Conservation (phyloP, 2,329 filamentous ascomycete genomes). For the Colletotrichum trifolii region DNA sequence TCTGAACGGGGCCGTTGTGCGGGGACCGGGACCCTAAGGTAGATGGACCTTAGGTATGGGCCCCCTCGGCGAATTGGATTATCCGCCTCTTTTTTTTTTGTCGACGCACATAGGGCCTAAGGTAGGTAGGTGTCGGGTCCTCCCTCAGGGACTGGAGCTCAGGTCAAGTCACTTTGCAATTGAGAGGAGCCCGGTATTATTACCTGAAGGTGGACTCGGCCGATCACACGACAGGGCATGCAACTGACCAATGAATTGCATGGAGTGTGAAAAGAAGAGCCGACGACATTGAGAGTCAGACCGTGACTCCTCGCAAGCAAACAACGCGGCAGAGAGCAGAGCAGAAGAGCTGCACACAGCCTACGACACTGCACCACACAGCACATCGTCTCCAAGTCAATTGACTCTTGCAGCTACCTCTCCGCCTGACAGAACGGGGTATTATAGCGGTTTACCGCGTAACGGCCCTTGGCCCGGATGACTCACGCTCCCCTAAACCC, state of each 20-base stretch:
- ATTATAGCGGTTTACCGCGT: background rate
- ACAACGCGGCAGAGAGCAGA: background rate
- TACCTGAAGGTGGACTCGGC: conserved; percentile 12
- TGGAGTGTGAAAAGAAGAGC: conserved; percentile 10
- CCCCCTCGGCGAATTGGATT: conserved; percentile 31
- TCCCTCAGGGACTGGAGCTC: background rate
- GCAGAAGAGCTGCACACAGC: background rate
- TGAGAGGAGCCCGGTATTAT: conserved; percentile 11
- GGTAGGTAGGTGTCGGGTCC: no score
- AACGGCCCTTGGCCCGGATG: conserved; percentile 21
- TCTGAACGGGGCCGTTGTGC: conserved; percentile 13
- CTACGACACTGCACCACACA: background rate
- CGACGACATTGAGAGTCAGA: conserved; percentile 21
- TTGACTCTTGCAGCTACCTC: conserved; percentile 8
- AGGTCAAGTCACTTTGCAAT: background rate
- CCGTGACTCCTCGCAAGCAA: background rate
- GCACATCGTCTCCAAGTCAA: conserved; percentile 2
- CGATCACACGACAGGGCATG: conserved; percentile 26
- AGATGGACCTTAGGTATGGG: conserved; percentile 9
- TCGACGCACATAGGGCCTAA: no score
- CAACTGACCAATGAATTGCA: conserved; percentile 11
- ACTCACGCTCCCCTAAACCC: conserved; percentile 35
- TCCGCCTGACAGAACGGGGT: background rate
- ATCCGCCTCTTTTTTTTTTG: conserved; percentile 14
- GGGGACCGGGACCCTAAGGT: background rate